A percentile compares a stretch with the other conserved stretches of the same genome.
These are phyloP conservation scores for Acer campestre DNA, from an alignment of 345 rosid species.

Conservation along the genomic window DNA sequence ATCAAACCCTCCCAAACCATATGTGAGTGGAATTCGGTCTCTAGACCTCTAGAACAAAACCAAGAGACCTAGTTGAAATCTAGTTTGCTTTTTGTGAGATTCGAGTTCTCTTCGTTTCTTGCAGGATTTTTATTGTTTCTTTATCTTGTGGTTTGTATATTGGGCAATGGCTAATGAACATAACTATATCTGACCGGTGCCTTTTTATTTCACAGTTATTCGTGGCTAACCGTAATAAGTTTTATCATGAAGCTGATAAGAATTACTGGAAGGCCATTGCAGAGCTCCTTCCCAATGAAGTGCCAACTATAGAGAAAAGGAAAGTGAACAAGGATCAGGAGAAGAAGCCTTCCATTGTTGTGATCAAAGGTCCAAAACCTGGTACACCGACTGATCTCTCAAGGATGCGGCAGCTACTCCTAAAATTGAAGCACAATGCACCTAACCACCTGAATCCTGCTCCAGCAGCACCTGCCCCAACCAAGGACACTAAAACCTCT, in stretches of 20 bases:
- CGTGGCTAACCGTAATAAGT: slow-evolving; percentile 41
- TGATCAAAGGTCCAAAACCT: slow-evolving; percentile 4
- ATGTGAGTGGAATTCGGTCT: too few relatives aligned
- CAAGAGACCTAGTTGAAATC: too few relatives aligned
- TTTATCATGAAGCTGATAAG: slow-evolving; percentile 64
- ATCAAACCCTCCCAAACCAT: too few relatives aligned
- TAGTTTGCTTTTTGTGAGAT: too few relatives aligned
- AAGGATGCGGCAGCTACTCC: slow-evolving; percentile 72
- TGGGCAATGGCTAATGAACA: neutral
- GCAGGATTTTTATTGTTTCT: neutral
- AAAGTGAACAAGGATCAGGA: slow-evolving; percentile 76
- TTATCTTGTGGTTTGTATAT: too few relatives aligned
- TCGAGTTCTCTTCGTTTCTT: too few relatives aligned
- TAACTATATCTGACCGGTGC: neutral
- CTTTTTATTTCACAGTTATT: neutral
- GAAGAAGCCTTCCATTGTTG: slow-evolving; percentile 52
- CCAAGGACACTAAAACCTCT: slow-evolving; percentile 34
- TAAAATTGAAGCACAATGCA: slow-evolving; percentile 53
- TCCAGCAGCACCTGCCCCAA: slow-evolving; percentile 39
- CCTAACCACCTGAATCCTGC: slow-evolving; percentile 66
- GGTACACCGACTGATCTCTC: slow-evolving; percentile 36
- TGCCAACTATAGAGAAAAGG: slow-evolving; percentile 61
- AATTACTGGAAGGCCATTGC: slow-evolving; percentile 80
- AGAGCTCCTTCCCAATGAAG: slow-evolving; percentile 78
- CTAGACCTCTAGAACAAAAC: too few relatives aligned